phyloP scores from a whole-genome alignment of 75 land plant species.

The Pinus albicaulis region DNA sequence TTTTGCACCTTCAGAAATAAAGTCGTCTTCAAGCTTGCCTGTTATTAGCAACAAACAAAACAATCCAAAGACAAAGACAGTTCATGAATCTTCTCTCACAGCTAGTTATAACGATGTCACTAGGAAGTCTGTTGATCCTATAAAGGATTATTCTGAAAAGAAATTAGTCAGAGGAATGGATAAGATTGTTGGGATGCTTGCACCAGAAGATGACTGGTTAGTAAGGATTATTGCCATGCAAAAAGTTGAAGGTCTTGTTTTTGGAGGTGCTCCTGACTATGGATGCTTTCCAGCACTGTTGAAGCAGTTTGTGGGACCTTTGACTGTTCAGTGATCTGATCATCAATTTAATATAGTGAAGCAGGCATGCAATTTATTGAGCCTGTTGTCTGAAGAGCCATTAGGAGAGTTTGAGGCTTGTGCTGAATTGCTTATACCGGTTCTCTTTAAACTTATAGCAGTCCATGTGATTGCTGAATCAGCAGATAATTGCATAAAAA shows the following conservation, averaged over 20 bases:
- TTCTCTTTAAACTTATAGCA: constrained; percentile 96
- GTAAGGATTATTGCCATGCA: constrained; percentile 95
- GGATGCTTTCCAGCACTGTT: constrained; percentile 74
- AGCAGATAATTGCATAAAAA: constrained; percentile 98
- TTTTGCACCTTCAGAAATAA: constrained; percentile 28
- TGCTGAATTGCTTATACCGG: constrained; percentile 96
- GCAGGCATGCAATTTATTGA: constrained; percentile 95
- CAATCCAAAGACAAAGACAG: constrained; percentile 78
- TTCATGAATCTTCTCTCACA: constrained; percentile 36
- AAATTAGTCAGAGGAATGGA: constrained; percentile 89
- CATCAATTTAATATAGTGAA: constrained; percentile 97
- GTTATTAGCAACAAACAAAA: constrained; percentile 38
- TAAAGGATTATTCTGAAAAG: constrained; percentile 90
- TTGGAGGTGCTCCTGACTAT: constrained; percentile 98
- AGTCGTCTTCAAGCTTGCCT: constrained; percentile 24
- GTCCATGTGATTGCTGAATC: constrained; percentile 97
- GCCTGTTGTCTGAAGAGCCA: constrained; percentile 85
- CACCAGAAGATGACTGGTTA: constrained; percentile 95
- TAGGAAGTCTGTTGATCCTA: constrained; percentile 85
- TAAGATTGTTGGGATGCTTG: constrained; percentile 73
- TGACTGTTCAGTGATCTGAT: constrained; percentile 80
- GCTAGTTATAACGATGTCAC: constrained; percentile 42
- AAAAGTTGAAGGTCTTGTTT: constrained; percentile 88
- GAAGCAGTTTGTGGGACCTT: constrained; percentile 84
- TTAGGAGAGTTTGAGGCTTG: constrained; percentile 90